These are phyloP conservation scores for Gremmenia infestans DNA, from an alignment of 2,329 filamentous ascomycete species.

Conservation along the genomic window DNA sequence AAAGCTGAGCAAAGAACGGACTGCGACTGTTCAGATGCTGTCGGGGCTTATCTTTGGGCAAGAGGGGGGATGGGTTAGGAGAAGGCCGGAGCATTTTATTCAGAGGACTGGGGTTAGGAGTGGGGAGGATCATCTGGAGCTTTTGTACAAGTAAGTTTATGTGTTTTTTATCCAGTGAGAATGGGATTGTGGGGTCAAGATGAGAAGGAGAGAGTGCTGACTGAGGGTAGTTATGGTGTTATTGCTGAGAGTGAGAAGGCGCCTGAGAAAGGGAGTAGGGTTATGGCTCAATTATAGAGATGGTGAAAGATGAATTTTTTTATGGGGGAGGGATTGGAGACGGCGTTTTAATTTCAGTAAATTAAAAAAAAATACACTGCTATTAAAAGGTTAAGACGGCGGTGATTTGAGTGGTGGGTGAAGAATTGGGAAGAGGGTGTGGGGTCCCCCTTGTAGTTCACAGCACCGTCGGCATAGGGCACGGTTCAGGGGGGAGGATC, in stretches of 20 bases:
- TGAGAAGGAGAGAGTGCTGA: background rate
- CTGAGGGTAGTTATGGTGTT: constrained; percentile 10
- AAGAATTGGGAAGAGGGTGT: background rate
- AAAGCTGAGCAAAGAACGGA: constrained; percentile 3
- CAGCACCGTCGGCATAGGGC: too few species aligned
- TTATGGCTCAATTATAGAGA: constrained; percentile 4
- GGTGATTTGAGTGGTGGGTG: background rate
- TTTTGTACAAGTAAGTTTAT: constrained; percentile 5
- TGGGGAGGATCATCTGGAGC: constrained; percentile 5
- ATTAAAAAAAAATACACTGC: background rate
- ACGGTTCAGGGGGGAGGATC: background rate
- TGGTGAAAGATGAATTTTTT: background rate
- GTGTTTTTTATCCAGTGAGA: background rate
- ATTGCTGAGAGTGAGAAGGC: constrained; percentile 8
- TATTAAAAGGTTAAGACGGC: background rate
- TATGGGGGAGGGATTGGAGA: too few species aligned
- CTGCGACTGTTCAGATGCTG: background rate
- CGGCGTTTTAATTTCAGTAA: background rate
- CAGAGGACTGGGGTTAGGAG: constrained; percentile 2
- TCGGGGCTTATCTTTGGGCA: constrained; percentile 5
- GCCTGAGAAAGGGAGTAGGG: constrained; percentile 1
- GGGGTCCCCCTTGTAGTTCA: too few species aligned
- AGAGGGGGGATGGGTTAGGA: background rate
- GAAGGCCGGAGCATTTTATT: background rate
- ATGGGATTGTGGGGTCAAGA: background rate